Base-by-base conservation (phyloP, 78 protist species). In the Protostelium mycophagum region DNA sequence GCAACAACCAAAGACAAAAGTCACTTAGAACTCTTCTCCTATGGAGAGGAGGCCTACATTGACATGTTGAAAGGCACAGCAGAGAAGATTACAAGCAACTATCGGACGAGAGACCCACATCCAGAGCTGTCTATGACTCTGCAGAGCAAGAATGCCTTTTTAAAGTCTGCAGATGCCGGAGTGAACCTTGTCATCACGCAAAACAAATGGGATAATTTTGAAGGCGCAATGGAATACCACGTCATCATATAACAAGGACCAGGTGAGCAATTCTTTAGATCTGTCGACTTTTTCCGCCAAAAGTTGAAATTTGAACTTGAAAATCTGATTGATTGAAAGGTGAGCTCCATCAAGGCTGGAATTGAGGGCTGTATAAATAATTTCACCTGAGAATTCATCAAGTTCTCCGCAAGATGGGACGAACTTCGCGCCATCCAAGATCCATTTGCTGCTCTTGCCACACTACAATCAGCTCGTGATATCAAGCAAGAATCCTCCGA, bases 11-110 rank as follows among this genome's bases (percentile, higher is more conserved):
- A 0, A 25, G 36, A 35, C 38, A 73, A 87, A 83, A 87, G 28
- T 35, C 89, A 86, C 95, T n/a, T 94, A 96, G 96, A 0, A 63
- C 35, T 87, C 91, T 90, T 29, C 89, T 28, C 63, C 37, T 28
- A n/a, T 0, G 37, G 91, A 23, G 95, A 90, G n/a, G 97, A 95
- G 89, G 83, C 93, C 34, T 90, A 89, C 36, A 85, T 88, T 36
- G 35, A 1, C 28, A 0, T 51, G 37, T 90, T 96, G 39, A 91
- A 94, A 86, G 34, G 25, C 89, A 88, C 85, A 93, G 91, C 34
- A 88, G 83, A 73, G 34, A 34, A 73, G 16, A 0, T 28, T 39
- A 37, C 85, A 87, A 0, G 86, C 31, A 5, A n/a, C 73, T 51
- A 16, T 16, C 5, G 16, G 5, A 5, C 31, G 73, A 51, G 73